Conservation (phyloP, 2,329 filamentous ascomycete genomes). For the Penicillium nordicum region DNA sequence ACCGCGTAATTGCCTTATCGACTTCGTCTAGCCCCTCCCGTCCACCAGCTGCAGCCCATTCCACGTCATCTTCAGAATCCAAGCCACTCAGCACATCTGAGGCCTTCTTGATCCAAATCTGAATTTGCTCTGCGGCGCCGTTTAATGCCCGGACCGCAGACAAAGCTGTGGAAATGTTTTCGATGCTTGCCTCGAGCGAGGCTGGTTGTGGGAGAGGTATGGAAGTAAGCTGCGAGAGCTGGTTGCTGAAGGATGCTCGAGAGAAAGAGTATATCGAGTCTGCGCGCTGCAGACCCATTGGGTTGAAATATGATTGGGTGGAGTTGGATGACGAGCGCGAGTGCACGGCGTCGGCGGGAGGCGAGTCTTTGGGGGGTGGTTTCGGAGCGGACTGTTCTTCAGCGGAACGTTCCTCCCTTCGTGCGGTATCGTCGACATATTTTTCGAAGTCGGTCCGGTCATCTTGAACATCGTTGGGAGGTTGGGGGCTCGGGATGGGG, state of each 20-base stretch:
- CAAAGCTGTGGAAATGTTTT: constrained; percentile 77
- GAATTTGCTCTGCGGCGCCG: constrained; percentile 86
- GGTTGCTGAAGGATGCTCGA: constrained; percentile 85
- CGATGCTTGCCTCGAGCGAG: constrained; percentile 76
- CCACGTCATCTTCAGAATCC: constrained; percentile 93
- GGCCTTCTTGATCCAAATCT: constrained; percentile 89
- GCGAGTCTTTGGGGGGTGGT: constrained; percentile 38
- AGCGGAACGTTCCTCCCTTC: constrained; percentile 26
- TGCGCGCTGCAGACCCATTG: constrained; percentile 56
- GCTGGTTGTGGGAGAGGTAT: constrained; percentile 83
- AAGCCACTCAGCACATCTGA: constrained; percentile 83
- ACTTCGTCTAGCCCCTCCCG: constrained; percentile 53
- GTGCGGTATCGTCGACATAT: constrained; percentile 39
- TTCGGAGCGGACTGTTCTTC: constrained; percentile 27
- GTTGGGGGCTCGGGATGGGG: constrained; percentile 8
- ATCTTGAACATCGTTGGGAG: constrained; percentile 18
- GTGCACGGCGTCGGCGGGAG: constrained; percentile 14
- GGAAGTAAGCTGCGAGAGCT: constrained; percentile 86
- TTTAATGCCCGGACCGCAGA: constrained; percentile 79
- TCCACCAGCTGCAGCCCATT: constrained; percentile 90
- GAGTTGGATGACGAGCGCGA: constrained; percentile 33
- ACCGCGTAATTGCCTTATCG: constrained; percentile 70
- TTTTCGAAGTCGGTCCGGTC: constrained; percentile 42
- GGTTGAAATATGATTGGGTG: constrained; percentile 45
- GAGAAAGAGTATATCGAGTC: constrained; percentile 93